Conservation (phyloP, 169 alveolate genomes). For the Plasmodium billcollinsi region DNA sequence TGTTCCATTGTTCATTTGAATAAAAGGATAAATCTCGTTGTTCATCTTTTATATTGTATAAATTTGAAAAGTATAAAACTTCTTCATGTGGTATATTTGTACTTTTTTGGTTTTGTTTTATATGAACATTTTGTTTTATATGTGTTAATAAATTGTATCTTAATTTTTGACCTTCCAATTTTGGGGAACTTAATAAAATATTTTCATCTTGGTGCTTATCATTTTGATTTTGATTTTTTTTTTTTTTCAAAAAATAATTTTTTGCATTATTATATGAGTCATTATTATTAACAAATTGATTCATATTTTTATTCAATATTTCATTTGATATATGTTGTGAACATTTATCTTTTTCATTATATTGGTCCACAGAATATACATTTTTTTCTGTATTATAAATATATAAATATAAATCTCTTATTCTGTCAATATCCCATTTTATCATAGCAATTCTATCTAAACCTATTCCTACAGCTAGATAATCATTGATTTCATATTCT, state of each 20-base stretch:
- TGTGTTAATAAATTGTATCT: background rate
- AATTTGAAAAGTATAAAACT: constrained; percentile 52
- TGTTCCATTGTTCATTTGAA: constrained; percentile 48
- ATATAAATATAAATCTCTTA: constrained; percentile 67
- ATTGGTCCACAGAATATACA: background rate
- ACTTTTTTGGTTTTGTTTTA: constrained; percentile 5
- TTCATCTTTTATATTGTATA: constrained; percentile 64
- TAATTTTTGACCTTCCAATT: constrained; percentile 49
- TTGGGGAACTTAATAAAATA: constrained; percentile 31
- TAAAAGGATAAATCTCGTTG: constrained; percentile 63
- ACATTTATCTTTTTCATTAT: constrained; percentile 1
- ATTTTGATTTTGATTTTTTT: background rate
- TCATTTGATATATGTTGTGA: background rate
- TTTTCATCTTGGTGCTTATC: constrained; percentile 2
- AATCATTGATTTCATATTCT: constrained; percentile 60
- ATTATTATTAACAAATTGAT: background rate
- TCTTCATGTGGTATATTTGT: background rate
- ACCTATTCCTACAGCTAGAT: constrained; percentile 71
- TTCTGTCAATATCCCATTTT: constrained; percentile 28
- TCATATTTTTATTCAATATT: background rate
- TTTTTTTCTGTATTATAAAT: constrained; percentile 36
- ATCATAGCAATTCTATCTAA: constrained; percentile 75
- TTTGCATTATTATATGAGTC: background rate
- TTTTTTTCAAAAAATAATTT: background rate
- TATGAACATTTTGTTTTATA: constrained; percentile 3